These are phyloP conservation scores for Saturnispora besseyi DNA, from an alignment of 805 yeast genomes.

Conservation along the genomic window DNA sequence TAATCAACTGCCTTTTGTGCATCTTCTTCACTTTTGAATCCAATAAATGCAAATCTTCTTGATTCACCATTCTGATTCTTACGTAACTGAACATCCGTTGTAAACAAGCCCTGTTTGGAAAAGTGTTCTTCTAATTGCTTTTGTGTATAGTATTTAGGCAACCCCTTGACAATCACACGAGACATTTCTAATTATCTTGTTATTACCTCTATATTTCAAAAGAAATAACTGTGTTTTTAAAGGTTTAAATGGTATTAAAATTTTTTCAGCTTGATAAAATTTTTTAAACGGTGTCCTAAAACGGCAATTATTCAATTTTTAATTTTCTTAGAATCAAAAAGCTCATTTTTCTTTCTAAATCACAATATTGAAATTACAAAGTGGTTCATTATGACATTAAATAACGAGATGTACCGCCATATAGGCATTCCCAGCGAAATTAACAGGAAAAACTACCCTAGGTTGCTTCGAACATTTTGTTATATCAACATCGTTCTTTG, in stretches of 20 bases:
- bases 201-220: not conserved
- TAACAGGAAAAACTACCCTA: not conserved
- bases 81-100: constrained; percentile 81
- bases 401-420: not conserved
- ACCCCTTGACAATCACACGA: constrained; percentile 83
- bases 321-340: not conserved
- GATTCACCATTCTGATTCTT: constrained; percentile 77
- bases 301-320: not conserved
- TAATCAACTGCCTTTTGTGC: constrained; percentile 72
- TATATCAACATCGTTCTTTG: not conserved
- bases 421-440: not conserved
- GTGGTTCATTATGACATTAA: not conserved
- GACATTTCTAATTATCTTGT: constrained; percentile 40
- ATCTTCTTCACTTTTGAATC: constrained; percentile 63
- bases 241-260: not conserved
- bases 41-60: constrained; percentile 88
- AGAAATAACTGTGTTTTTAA: not conserved
- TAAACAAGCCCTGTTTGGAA: constrained; percentile 34
- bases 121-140: constrained; percentile 64
- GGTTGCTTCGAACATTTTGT: not conserved
- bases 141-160: constrained; percentile 73
- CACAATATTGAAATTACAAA: not conserved
- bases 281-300: not conserved
- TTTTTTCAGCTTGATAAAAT: not conserved
- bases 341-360: not conserved